Percentiles rank a stretch among this genome's conserved stretches.
Evolutionary conservation across 345 rosid species (phyloP).

Genomic region (Rubroshorea leprosula): DNA sequence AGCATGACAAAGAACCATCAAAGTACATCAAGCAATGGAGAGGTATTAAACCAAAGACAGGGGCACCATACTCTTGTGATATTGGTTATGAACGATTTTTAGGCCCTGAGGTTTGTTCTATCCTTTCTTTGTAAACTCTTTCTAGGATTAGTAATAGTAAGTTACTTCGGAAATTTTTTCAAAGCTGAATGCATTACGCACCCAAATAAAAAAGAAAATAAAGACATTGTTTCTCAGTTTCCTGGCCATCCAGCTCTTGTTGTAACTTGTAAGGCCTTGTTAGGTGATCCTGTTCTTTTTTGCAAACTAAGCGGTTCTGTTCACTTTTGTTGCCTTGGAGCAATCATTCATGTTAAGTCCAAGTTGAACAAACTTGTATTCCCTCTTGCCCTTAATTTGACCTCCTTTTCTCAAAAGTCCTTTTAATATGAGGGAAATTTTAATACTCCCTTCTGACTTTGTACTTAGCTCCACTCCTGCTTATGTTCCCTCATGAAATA

Average conservation of each 20-base stretch:
- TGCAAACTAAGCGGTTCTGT: not conserved
- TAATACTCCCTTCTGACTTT: not conserved
- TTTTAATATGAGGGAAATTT: not conserved
- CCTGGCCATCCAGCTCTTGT: too few relatives aligned
- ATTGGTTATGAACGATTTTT: conserved; percentile 95
- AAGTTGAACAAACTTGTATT: not conserved
- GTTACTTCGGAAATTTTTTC: too few relatives aligned
- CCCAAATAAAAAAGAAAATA: too few relatives aligned
- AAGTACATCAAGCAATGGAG: conserved; percentile 88
- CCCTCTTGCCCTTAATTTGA: not conserved
- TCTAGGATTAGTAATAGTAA: not conserved
- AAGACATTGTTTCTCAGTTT: too few relatives aligned
- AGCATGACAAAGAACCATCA: conserved; percentile 92
- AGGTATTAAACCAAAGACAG: conserved; percentile 94
- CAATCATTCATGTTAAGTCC: not conserved
- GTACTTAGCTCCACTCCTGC: not conserved
- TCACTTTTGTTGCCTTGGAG: conserved; percentile 1
- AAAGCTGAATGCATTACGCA: too few relatives aligned
- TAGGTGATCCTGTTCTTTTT: too few relatives aligned
- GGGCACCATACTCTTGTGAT: conserved; percentile 95
- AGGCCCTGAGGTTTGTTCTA: conserved; percentile 83
- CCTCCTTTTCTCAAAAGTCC: not conserved
- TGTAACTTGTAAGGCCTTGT: too few relatives aligned
- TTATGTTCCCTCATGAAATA: not conserved
- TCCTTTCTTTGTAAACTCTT: conserved; percentile 14